Percentiles rank a stretch among this genome's conserved stretches.
These are phyloP conservation scores for Colletotrichum godetiae DNA, from an alignment of 2,329 filamentous ascomycete species.

Conservation along the genomic window DNA sequence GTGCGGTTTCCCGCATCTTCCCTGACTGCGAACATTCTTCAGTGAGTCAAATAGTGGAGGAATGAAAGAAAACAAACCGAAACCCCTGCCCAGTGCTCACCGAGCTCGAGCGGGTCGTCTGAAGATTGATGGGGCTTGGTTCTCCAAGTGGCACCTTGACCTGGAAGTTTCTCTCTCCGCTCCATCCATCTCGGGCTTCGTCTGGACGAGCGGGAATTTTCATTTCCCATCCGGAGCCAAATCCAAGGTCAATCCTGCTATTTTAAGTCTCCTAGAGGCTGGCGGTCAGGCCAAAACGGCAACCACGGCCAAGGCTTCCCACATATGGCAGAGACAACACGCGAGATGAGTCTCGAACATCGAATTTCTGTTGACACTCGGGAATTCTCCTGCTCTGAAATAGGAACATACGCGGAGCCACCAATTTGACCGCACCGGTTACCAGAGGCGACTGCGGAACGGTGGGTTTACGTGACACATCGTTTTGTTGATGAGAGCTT, in stretches of 20 bases:
- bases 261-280: slow-evolving; percentile 10
- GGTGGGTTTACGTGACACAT: not conserved
- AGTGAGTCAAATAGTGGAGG: slow-evolving; percentile 13
- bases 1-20: not conserved
- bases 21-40: not conserved
- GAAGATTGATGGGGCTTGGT: slow-evolving; percentile 21
- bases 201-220: slow-evolving; percentile 22
- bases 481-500: too few species aligned
- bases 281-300: slow-evolving; percentile 11
- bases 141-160: slow-evolving; percentile 18
- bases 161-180: slow-evolving; percentile 6
- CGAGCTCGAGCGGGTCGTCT: slow-evolving; percentile 21
- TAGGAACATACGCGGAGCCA: not conserved
- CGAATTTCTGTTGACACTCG: not conserved
- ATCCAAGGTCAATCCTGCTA: slow-evolving; percentile 28
- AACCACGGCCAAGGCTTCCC: slow-evolving; percentile 15
- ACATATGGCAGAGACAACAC: slow-evolving; percentile 2
- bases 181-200: slow-evolving; percentile 16
- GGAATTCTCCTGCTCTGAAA: not conserved
- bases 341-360: slow-evolving; percentile 13
- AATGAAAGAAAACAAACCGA: not conserved
- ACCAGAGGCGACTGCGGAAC: not conserved
- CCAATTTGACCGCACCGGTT: not conserved
- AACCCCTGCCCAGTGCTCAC: not conserved
- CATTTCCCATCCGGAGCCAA: slow-evolving; percentile 25